These are phyloP conservation scores for Aeschynomene evenia DNA, from an alignment of 306 rosid genomes.

Conservation along the genomic window DNA sequence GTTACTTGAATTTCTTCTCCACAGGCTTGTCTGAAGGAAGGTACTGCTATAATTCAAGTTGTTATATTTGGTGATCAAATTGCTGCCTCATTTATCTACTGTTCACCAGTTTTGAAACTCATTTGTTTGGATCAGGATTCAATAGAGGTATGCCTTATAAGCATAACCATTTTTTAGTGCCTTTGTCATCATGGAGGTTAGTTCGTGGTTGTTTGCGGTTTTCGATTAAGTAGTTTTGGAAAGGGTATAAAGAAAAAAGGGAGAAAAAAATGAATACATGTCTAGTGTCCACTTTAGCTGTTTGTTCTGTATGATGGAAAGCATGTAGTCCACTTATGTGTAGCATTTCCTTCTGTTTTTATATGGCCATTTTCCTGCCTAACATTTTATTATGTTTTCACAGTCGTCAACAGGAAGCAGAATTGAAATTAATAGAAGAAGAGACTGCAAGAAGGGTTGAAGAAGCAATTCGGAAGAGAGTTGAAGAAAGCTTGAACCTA, in stretches of 20 bases:
- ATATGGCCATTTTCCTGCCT: conserved; percentile 47
- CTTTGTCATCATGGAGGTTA: conserved; percentile 80
- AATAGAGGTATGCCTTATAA: conserved; percentile 98
- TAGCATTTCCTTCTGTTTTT: conserved; percentile 24
- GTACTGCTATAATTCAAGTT: conserved; percentile 95
- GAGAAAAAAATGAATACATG: conserved; percentile 24
- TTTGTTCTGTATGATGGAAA: conserved; percentile 32
- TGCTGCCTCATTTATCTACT: conserved; percentile 92
- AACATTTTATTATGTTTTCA: conserved; percentile 37
- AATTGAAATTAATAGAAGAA: conserved; percentile 64
- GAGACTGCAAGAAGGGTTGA: conserved; percentile 77
- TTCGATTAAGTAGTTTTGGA: conserved; percentile 37
- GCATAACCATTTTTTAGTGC: conserved; percentile 78
- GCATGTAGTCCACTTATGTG: conserved; percentile 24
- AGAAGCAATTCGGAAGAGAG: conserved; percentile 67
- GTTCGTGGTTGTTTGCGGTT: conserved; percentile 66
- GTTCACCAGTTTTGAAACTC: conserved; percentile 95
- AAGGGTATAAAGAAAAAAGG: conserved; percentile 29
- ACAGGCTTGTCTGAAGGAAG: conserved; percentile 98
- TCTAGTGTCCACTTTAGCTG: conserved; percentile 31
- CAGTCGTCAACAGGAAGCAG: conserved; percentile 82
- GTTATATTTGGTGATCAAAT: conserved; percentile 95
- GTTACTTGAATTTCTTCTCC: conserved; percentile 90
- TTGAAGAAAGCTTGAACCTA: conserved; percentile 65
- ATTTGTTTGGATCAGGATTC: conserved; percentile 98